Evolutionary conservation across 2,329 filamentous ascomycete genomes (phyloP).

Genomic region (Coleophoma cylindrospora): DNA sequence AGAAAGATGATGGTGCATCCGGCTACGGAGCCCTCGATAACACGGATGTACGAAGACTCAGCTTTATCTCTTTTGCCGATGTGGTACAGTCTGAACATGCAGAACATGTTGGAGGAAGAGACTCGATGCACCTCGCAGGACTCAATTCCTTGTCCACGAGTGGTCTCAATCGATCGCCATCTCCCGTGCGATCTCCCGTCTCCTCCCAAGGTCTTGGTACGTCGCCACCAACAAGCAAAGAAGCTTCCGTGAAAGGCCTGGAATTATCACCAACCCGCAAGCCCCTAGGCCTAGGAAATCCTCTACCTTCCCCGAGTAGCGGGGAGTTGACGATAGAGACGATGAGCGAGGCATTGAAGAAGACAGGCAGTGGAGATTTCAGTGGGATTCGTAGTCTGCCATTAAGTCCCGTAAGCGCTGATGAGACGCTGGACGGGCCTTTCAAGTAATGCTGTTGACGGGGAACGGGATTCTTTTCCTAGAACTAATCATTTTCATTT

Average conservation of each 20-base stretch:
- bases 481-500: no score
- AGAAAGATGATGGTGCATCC: constrained; percentile 59
- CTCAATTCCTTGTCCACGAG: constrained; percentile 53
- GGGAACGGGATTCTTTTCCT: no score
- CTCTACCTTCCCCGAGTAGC: constrained; percentile 45
- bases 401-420: constrained; percentile 48
- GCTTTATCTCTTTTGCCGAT: constrained; percentile 95
- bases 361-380: constrained; percentile 81
- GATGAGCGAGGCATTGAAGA: constrained; percentile 82
- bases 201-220: constrained; percentile 65
- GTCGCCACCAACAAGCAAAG: constrained; percentile 73
- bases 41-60: constrained; percentile 75
- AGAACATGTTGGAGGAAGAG: constrained; percentile 55
- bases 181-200: constrained; percentile 73
- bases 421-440: constrained; percentile 20
- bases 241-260: constrained; percentile 67
- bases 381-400: constrained; percentile 50
- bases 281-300: constrained; percentile 58
- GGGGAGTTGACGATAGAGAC: constrained; percentile 86
- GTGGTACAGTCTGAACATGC: constrained; percentile 84
- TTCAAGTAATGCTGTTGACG: constrained; percentile 10
- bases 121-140: constrained; percentile 66
- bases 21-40: constrained; percentile 76
- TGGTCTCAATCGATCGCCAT: constrained; percentile 64
- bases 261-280: constrained; percentile 59